Evolutionary conservation across 2,329 filamentous ascomycete genomes (phyloP), one percentile per base, ranked within the genome.

Genomic region (Penicillium sp.): DNA sequence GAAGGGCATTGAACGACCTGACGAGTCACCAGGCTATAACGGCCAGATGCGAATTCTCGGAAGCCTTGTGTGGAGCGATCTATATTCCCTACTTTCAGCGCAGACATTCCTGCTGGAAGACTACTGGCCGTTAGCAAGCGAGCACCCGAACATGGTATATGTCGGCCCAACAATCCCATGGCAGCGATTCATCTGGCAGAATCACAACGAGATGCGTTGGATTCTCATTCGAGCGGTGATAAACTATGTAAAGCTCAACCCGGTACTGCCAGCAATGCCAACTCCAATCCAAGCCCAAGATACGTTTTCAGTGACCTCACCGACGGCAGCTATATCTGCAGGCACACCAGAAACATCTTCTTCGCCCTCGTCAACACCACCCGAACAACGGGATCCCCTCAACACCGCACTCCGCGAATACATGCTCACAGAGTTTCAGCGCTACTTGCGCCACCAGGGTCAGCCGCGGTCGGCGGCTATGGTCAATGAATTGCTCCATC

Each of bases 21-120:
- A 68, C 0, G 61, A 64, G 17, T 61, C 56, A 1, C 63, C 63
- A 1, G 57, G 53, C 2, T 71, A 63, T 22, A 42, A 37, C 6
- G 67, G 68, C 9, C 57, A 63, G 19, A 62, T 72, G 61, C 67
- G 67, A 9, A 63, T 72, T 22, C 58, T 67, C 12, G 67, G 66
- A 17, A 69, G 60, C 25, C 54, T 72, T 5, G 45, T 72, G 11
- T 71, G 69, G 67, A 60, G 63, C 14, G 69, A 72, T 38, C 42
- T 72, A 1, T 68, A 61, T 36, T 62, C 67, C 1, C 41, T 62
- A 43, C 37, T 63, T 0, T 22, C 46, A 9, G 47, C 62, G 12
- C 58, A 67, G 38, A 48, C 57, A 31, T 31, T 14, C 30, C 2
- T 51, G 6, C 40, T 69, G 4, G 55, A 60, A 44, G 61, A 67